Conservation (phyloP, 2,329 filamentous ascomycete species). For the Epichloe festucae region DNA sequence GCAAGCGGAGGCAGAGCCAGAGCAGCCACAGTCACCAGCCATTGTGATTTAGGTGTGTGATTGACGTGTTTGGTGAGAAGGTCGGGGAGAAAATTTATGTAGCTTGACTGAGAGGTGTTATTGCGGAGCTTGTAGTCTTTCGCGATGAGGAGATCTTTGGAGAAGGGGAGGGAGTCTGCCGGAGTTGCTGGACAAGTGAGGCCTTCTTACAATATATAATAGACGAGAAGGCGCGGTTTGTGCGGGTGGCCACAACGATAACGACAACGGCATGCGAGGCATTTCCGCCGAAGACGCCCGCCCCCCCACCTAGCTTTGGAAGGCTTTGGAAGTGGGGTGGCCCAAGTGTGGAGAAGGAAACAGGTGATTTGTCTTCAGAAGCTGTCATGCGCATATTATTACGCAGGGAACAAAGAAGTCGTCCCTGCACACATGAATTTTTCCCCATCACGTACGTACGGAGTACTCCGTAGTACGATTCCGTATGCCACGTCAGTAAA, state of each 20-base stretch:
- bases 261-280: not conserved
- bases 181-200: slow-evolving; percentile 3
- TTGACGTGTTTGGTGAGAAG: not conserved
- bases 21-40: slow-evolving; percentile 25
- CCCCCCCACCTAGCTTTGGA: not conserved
- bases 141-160: slow-evolving; percentile 6
- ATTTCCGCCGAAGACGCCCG: not conserved
- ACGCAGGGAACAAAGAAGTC: not conserved
- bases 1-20: slow-evolving; percentile 20
- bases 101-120: too few relatives aligned
- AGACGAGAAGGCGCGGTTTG: slow-evolving; percentile 7
- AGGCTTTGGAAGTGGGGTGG: not conserved
- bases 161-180: not conserved
- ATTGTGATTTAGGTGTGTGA: slow-evolving; percentile 11
- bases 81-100: too few relatives aligned
- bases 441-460: not conserved
- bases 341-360: not conserved
- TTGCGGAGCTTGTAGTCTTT: not conserved
- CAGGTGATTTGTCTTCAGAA: not conserved
- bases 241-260: slow-evolving; percentile 2
- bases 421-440: not conserved
- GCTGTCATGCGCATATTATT: not conserved
- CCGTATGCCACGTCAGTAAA: not conserved
- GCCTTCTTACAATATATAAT: slow-evolving; percentile 14
- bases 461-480: too few relatives aligned